Evolutionary conservation across 306 rosid species (phyloP), one percentile per base, ranked within the genome.

Genomic region (Abrus precatorius): DNA sequence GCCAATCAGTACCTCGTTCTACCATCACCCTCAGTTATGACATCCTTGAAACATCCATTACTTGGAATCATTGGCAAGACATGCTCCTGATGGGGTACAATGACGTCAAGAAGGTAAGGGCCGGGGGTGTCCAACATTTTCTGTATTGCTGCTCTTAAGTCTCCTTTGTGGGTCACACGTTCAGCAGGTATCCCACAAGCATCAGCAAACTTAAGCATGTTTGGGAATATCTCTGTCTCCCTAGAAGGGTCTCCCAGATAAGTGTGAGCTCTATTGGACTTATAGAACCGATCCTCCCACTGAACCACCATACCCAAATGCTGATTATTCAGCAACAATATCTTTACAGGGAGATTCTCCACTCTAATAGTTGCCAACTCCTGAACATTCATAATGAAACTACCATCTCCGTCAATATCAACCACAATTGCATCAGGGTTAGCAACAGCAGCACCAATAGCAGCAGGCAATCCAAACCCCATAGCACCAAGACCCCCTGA

Each of bases 381-480:
- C 74, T 93, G 98, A 8, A 95, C 89, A 83, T 95, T 93, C 99
- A 93, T 91, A 0, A 89, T 69, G 74, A 95, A 95, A 70, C 99
- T 95, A 50, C 99, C 98, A 57, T 95, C 98, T 3, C 99, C 98
- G 13, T 93, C 97, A 53, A 93, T 91, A 78, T 95, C 99, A 6
- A 95, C 97, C 1, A 95, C 94, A 2, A 90, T 38, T 0, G 90
- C 63, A 7, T 27, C 89, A 0, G 98, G 98, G 80, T 87, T 88
- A 0, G 98, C 99, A n/a, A 90, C 96, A 1, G 96, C 93, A 1
- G 97, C 99, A 41, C 97, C 97, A 7, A 95, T 80, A 5, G 98
- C 99, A 3, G 96, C 98, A 7, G 99, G 99, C 72, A 93, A 80
- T 3, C 98, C 98, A 54, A 95, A 95, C 13, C 99, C 99, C 99